These are phyloP conservation scores for Osmozyma mogii DNA, from an alignment of 805 yeast species.

Conservation along the genomic window DNA sequence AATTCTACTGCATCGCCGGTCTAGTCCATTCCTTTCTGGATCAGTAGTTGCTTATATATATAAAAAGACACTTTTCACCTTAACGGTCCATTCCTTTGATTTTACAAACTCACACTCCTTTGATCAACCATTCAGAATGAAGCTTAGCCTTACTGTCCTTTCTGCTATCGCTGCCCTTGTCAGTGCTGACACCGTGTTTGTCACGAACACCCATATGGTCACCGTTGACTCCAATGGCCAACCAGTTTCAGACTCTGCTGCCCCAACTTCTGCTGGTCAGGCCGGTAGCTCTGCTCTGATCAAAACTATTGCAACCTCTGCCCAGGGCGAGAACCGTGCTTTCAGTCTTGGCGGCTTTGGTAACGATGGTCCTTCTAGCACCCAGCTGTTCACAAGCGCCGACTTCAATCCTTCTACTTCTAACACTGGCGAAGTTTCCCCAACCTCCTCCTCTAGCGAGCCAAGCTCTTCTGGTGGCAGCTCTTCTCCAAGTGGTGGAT, in stretches of 20 bases:
- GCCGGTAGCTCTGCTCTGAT: background rate
- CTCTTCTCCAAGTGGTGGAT: slow-evolving; percentile 1
- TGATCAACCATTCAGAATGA: slow-evolving; percentile 3
- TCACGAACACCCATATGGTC: slow-evolving; percentile 20
- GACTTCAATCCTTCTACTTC: too few species aligned
- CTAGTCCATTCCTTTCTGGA: too few species aligned
- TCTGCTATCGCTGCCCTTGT: slow-evolving; percentile 15
- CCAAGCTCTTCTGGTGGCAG: slow-evolving; percentile 3
- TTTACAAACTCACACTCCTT: background rate
- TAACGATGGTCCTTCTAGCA: too few species aligned
- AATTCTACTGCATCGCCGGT: too few species aligned
- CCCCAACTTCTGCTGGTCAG: background rate
- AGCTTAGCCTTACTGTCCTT: slow-evolving; percentile 10
- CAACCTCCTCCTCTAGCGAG: background rate
- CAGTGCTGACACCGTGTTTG: slow-evolving; percentile 18
- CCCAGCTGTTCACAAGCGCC: too few species aligned
- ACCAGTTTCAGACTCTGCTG: background rate
- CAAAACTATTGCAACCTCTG: background rate
- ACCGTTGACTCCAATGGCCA: slow-evolving; percentile 17
- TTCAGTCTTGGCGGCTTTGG: too few species aligned
- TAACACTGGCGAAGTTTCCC: too few species aligned
- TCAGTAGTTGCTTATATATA: too few species aligned
- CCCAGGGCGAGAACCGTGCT: background rate
- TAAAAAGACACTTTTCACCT: too few species aligned
- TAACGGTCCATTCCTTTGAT: too few species aligned